A percentile compares a stretch with the other conserved stretches of the same genome.
Evolutionary conservation across 345 rosid genomes (phyloP).

Genomic region (Citrus medica): DNA sequence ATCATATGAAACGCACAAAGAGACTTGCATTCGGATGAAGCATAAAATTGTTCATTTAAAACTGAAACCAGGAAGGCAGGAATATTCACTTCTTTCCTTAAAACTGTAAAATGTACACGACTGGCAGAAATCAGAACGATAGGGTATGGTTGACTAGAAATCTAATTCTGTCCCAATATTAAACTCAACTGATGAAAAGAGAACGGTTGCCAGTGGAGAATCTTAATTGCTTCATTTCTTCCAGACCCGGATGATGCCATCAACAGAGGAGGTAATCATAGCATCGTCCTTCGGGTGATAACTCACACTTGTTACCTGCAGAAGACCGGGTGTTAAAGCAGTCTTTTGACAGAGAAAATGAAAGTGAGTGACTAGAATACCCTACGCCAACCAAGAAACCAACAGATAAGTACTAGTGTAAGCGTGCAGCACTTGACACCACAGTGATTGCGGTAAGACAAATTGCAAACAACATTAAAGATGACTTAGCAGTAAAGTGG

Average conservation of each 20-base stretch:
- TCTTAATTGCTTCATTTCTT: constrained; percentile 37
- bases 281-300: constrained; percentile 83
- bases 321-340: not conserved
- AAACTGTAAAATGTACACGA: not conserved
- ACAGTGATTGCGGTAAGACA: not conserved
- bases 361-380: not conserved
- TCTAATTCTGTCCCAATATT: not conserved
- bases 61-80: not conserved
- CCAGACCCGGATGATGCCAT: constrained; percentile 86
- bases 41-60: not conserved
- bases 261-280: constrained; percentile 87
- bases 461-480: not conserved
- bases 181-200: not conserved
- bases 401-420: not conserved
- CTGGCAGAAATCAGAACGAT: not conserved
- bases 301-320: constrained; percentile 90
- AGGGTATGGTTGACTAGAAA: no score
- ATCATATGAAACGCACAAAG: not conserved
- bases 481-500: no score
- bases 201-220: not conserved
- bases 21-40: not conserved
- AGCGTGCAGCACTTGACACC: no score
- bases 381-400: not conserved
- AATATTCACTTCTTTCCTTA: not conserved
- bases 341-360: not conserved